phyloP scores from a whole-genome alignment of 2,329 filamentous ascomycete species.

The Ceratocystis smalleyi region DNA sequence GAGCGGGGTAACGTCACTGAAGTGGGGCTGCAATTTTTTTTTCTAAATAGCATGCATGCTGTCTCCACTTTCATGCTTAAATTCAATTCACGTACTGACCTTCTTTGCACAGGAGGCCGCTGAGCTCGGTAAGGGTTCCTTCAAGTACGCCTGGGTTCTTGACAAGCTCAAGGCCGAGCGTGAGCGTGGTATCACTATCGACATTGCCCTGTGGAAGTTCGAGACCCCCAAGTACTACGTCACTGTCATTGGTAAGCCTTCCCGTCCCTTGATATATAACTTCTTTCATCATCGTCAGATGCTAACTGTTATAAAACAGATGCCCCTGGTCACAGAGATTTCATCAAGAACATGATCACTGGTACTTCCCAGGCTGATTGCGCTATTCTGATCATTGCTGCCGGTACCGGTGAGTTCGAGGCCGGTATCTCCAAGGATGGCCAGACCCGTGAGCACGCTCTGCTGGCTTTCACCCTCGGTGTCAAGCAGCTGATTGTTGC shows the following conservation, averaged over 20 bases:
- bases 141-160: conserved; percentile 99
- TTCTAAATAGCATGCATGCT: conserved; percentile 1
- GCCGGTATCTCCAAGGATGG: conserved; percentile 99
- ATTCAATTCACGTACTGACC: conserved; percentile 17
- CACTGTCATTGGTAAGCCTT: conserved; percentile 75
- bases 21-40: not conserved
- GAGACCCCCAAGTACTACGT: conserved; percentile 96
- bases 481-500: conserved; percentile 99
- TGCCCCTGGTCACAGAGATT: conserved; percentile 98
- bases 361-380: conserved; percentile 99
- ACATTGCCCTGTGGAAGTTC: conserved; percentile 99
- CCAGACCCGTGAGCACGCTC: conserved; percentile 99
- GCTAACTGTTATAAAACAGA: conserved; percentile 34
- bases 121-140: conserved; percentile 98
- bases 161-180: conserved; percentile 99
- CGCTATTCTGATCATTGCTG: conserved; percentile 99
- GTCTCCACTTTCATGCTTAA: not conserved
- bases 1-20: not conserved
- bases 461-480: conserved; percentile 99
- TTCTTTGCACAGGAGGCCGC: conserved; percentile 63
- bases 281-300: not conserved
- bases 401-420: conserved; percentile 99
- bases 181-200: conserved; percentile 99
- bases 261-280: not conserved
- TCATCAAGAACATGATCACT: conserved; percentile 99